Evolutionary conservation across 2,329 filamentous ascomycete species (phyloP), one percentile per base, ranked within the genome.

Genomic region (Colletotrichum higginsianum): DNA sequence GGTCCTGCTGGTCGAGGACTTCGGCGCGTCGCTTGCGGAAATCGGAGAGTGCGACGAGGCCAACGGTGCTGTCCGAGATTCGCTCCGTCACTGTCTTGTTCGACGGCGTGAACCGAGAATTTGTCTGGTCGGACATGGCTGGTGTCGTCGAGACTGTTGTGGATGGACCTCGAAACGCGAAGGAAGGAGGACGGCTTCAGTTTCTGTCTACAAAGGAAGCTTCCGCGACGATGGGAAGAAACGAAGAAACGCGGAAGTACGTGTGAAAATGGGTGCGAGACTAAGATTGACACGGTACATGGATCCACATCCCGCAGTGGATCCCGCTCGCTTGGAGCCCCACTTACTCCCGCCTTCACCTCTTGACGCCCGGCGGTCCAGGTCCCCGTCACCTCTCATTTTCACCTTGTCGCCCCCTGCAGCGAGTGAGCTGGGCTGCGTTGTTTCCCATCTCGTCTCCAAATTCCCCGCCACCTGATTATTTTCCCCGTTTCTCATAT

Each of bases 21-120:
- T 98, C 94, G 76, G 95, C 95, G 82, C 96, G 94, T 71, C 96
- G 92, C 84, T 99, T 98, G 82, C 96, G 94, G 82, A 97, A 98
- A 80, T 98, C 96, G 75, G 94, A 94, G 53, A 98, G 91, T 69
- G 94, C 90, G 64, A 98, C 96, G 3, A 99, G 91, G 50, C 96
- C 96, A 75, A 98, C 95, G 0, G 94, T 97, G 78, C 94, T 91
- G 65, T 91, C 94, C 72, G 96, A 96, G 58, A 98, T 87, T 16
- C 94, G 87, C 78, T 98, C 92, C 80, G 96, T 90, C 1, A 94
- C 93, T 1, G 93, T 93, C 75, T 92, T 87, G 74, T 91, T 92
- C 78, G 95, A 93, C 52, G 92, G 87, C 1, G 91, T 92, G 82
- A 97, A 98, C 73, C 92, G 90, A 67, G 88, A 87, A 21, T 79